phyloP scores from a whole-genome alignment of 495 filamentous ascomycete genomes.

The Penicillium diatomitis region DNA sequence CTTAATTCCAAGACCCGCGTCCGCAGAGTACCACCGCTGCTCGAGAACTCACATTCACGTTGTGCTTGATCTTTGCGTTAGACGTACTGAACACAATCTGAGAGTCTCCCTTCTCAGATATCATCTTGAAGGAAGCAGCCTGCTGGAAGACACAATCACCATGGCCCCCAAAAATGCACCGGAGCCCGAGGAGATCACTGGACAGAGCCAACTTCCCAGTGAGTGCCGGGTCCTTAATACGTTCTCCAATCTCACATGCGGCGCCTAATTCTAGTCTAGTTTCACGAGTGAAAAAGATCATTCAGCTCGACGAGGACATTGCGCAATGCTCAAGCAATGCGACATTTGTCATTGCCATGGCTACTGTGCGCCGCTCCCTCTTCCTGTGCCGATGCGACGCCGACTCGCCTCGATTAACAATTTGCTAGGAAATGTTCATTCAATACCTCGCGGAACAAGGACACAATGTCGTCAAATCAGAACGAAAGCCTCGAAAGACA shows the following conservation, averaged over 20 bases:
- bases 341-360: slow-evolving; percentile 87
- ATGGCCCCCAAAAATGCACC: slow-evolving; percentile 90
- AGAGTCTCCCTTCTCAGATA: not conserved
- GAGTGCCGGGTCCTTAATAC: slow-evolving; percentile 23
- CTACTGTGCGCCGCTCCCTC: slow-evolving; percentile 49
- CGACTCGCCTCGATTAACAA: slow-evolving; percentile 5
- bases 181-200: slow-evolving; percentile 72
- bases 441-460: slow-evolving; percentile 80
- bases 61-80: no score
- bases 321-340: slow-evolving; percentile 79
- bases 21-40: not conserved
- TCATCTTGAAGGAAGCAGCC: not conserved
- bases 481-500: slow-evolving; percentile 83
- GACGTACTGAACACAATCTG: no score
- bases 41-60: no score
- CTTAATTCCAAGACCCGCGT: slow-evolving; percentile 7
- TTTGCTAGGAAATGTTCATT: slow-evolving; percentile 81
- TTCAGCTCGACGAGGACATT: slow-evolving; percentile 79
- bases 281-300: slow-evolving; percentile 87
- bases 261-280: slow-evolving; percentile 42
- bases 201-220: slow-evolving; percentile 79
- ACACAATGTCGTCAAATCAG: slow-evolving; percentile 79
- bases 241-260: not conserved
- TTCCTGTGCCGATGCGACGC: not conserved
- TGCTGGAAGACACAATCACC: not conserved